Percentiles rank a stretch among this genome's conserved stretches.
Evolutionary conservation across 306 rosid genomes (phyloP).

Genomic region (Sesbania bispinosa): DNA sequence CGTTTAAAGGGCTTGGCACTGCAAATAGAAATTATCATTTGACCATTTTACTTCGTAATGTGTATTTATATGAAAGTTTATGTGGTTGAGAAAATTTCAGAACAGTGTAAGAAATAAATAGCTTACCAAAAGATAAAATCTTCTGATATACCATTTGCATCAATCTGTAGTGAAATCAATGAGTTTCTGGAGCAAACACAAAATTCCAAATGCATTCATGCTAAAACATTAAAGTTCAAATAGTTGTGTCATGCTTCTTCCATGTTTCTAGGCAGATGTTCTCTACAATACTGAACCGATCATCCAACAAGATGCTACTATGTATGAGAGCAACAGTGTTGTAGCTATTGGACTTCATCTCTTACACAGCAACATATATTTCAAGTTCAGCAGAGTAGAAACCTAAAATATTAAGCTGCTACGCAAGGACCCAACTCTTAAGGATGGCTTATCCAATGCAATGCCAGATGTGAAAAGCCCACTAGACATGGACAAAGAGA

Average conservation of each 20-base stretch:
- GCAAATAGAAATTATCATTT: slow-evolving; percentile 27
- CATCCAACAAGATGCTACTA: slow-evolving; percentile 2
- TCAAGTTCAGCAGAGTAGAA: slow-evolving; percentile 1
- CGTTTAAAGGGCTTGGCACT: slow-evolving; percentile 60
- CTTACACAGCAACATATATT: not conserved
- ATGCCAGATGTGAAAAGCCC: not conserved
- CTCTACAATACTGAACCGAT: not conserved
- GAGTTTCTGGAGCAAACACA: slow-evolving; percentile 5
- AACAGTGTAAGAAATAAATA: slow-evolving; percentile 1
- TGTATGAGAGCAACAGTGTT: not conserved
- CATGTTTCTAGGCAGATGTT: slow-evolving; percentile 8
- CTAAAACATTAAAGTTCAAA: slow-evolving; percentile 4
- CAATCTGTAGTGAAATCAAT: slow-evolving; percentile 40
- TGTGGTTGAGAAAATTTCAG: slow-evolving; percentile 8
- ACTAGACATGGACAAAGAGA: not conserved
- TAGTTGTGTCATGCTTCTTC: slow-evolving; percentile 6
- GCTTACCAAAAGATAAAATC: slow-evolving; percentile 59
- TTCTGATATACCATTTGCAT: slow-evolving; percentile 46
- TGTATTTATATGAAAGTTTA: slow-evolving; percentile 15
- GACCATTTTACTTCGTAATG: slow-evolving; percentile 29
- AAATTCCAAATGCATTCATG: slow-evolving; percentile 16
- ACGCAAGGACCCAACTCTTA: not conserved
- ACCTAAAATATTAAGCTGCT: not conserved
- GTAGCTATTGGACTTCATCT: not conserved
- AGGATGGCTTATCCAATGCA: not conserved